Evolutionary conservation across 2,329 filamentous ascomycete genomes (phyloP).

Genomic region (Clarireedia sp.): DNA sequence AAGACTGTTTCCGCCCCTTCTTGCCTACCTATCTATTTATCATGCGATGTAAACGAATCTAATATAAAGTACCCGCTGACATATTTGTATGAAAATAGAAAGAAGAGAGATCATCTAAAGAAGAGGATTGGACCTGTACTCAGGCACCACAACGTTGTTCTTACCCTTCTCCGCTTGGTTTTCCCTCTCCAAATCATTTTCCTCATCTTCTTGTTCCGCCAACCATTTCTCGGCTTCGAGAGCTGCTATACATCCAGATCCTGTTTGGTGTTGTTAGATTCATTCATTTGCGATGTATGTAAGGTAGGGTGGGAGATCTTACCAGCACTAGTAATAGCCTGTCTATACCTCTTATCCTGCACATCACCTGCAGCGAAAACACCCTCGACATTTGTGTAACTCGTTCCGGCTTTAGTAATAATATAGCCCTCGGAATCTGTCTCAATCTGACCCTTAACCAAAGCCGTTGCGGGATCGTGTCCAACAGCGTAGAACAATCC

Average conservation of each 20-base stretch:
- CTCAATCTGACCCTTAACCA: conserved; percentile 85
- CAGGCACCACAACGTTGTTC: conserved; percentile 48
- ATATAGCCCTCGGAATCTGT: conserved; percentile 90
- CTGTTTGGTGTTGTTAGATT: conserved; percentile 35
- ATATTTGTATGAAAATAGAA: not conserved
- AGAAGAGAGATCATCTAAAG: conserved; percentile 34
- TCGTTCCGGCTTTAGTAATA: conserved; percentile 79
- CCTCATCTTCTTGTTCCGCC: conserved; percentile 46
- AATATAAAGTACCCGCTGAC: not conserved
- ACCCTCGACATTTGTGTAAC: conserved; percentile 78
- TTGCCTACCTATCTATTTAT: not conserved
- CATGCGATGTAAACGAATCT: not conserved
- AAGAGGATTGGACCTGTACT: conserved; percentile 57
- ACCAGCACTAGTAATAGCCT: conserved; percentile 97
- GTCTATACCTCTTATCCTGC: conserved; percentile 96
- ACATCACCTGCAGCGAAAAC: conserved; percentile 97
- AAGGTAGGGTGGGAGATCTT: conserved; percentile 30
- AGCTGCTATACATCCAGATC: conserved; percentile 89
- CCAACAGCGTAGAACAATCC: conserved; percentile 97
- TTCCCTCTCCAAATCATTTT: conserved; percentile 33
- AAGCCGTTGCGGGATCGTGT: conserved; percentile 84
- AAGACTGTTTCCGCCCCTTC: not conserved
- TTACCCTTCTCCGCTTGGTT: conserved; percentile 35
- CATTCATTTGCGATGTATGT: not conserved
- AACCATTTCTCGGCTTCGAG: conserved; percentile 94